A percentile compares a stretch with the other conserved stretches of the same genome.
phyloP scores from a whole-genome alignment of 768 basidiomycete genomes.

The Suillus subaureus region DNA sequence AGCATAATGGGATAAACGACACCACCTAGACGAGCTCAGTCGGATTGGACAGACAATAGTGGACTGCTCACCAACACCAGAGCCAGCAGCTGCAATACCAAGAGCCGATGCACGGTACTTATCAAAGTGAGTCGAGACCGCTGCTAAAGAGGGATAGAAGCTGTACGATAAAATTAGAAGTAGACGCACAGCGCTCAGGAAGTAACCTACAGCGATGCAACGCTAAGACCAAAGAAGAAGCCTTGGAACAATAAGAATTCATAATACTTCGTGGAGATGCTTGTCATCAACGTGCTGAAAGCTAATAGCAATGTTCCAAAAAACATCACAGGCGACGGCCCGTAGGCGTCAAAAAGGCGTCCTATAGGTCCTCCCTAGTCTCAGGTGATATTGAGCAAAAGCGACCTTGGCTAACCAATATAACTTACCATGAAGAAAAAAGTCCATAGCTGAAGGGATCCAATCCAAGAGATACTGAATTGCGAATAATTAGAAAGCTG shows the following conservation, averaged over 20 bases:
- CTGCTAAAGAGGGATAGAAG: conserved; percentile 70
- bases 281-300: conserved; percentile 60
- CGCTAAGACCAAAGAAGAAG: conserved; percentile 63
- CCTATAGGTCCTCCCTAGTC: conserved; percentile 64
- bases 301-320: conserved; percentile 51
- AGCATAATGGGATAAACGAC: conserved; percentile 71
- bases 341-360: conserved; percentile 58
- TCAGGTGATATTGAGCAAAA: conserved; percentile 10
- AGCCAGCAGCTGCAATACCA: conserved; percentile 73
- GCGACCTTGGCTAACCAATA: neutral
- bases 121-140: conserved; percentile 65
- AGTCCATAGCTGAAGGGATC: conserved; percentile 65
- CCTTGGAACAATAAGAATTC: conserved; percentile 68
- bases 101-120: conserved; percentile 71
- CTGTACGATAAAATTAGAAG: conserved; percentile 36
- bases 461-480: conserved; percentile 71
- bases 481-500: conserved; percentile 53
- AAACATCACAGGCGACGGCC: conserved; percentile 55
- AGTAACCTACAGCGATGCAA: conserved; percentile 59
- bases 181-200: conserved; percentile 2
- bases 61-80: conserved; percentile 51
- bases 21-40: conserved; percentile 49
- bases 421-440: conserved; percentile 68
- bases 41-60: conserved; percentile 18
- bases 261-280: conserved; percentile 57